A percentile compares a stretch with the other conserved stretches of the same genome.
These are phyloP conservation scores for Naganishia vishniacii DNA, from an alignment of 768 basidiomycete species.

Conservation along the genomic window DNA sequence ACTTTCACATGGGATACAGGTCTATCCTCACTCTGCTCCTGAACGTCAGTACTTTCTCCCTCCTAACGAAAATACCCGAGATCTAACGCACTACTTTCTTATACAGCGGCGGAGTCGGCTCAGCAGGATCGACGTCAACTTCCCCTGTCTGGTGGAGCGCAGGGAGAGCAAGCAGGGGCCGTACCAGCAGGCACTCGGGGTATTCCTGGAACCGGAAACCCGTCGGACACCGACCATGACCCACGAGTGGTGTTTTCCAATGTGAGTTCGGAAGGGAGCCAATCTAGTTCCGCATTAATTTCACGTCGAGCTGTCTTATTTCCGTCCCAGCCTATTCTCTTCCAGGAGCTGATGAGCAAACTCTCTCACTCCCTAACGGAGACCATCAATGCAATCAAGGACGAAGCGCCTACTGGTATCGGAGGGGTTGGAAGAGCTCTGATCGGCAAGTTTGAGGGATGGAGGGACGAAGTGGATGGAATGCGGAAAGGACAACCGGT, in stretches of 20 bases:
- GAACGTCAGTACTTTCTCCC: conserved; percentile 19
- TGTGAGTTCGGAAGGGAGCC: conserved; percentile 45
- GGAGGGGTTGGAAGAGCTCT: conserved; percentile 40
- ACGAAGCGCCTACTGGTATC: conserved; percentile 36
- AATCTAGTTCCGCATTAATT: neutral
- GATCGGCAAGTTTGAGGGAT: conserved; percentile 36
- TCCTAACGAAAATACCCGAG: too few relatives aligned
- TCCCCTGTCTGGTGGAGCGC: conserved; percentile 7
- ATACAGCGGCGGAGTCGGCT: conserved; percentile 26
- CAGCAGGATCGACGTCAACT: conserved; percentile 16
- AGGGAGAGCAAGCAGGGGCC: conserved; percentile 11
- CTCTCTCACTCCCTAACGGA: conserved; percentile 41
- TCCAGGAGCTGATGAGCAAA: conserved; percentile 39
- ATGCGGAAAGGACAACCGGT: conserved; percentile 22
- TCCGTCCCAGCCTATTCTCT: conserved; percentile 37
- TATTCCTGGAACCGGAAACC: conserved; percentile 41
- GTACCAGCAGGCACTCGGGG: conserved; percentile 30
- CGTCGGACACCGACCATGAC: conserved; percentile 39
- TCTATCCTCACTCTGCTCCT: conserved; percentile 33
- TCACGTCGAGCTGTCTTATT: neutral
- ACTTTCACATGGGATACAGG: conserved; percentile 24
- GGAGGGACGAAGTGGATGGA: conserved; percentile 43
- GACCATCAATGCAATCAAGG: conserved; percentile 43
- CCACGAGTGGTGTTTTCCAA: conserved; percentile 43
- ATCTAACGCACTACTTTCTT: neutral